These are phyloP conservation scores for Picea sitchensis DNA, from an alignment of 75 land plant genomes.

Conservation along the genomic window DNA sequence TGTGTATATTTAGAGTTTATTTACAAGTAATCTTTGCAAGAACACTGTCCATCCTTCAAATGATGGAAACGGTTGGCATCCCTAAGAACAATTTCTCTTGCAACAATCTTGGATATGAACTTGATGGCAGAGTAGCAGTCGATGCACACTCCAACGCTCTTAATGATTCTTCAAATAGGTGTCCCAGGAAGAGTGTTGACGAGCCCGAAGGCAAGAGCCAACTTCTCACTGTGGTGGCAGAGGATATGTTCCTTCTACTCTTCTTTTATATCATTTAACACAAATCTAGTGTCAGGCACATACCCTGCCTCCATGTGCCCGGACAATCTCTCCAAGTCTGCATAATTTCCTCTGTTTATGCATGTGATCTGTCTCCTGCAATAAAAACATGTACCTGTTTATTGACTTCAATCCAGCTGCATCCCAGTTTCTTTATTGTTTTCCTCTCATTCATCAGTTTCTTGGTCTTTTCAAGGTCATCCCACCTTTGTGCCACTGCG, in stretches of 20 bases:
- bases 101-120: constrained; percentile 16
- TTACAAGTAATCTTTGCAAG: constrained; percentile 16
- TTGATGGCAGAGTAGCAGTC: constrained; percentile 13
- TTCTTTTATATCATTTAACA: not conserved
- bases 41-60: constrained; percentile 10
- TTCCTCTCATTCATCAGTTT: constrained; percentile 29
- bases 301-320: no score
- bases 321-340: no score
- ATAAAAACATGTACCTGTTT: no score
- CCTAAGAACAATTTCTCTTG: constrained; percentile 10
- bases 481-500: constrained; percentile 32
- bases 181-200: not conserved
- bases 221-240: constrained; percentile 12
- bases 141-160: constrained; percentile 13
- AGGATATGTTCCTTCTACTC: constrained; percentile 4
- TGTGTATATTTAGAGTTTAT: no score
- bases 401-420: constrained; percentile 10
- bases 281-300: no score
- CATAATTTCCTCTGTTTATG: no score
- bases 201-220: constrained; percentile 16
- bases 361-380: no score
- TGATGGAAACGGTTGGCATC: constrained; percentile 10
- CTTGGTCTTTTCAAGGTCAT: constrained; percentile 21
- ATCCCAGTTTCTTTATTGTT: constrained; percentile 22
- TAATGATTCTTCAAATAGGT: constrained; percentile 1